These are phyloP conservation scores for Penicillium rolfsii DNA, from an alignment of 2,329 filamentous ascomycete genomes.

Conservation along the genomic window DNA sequence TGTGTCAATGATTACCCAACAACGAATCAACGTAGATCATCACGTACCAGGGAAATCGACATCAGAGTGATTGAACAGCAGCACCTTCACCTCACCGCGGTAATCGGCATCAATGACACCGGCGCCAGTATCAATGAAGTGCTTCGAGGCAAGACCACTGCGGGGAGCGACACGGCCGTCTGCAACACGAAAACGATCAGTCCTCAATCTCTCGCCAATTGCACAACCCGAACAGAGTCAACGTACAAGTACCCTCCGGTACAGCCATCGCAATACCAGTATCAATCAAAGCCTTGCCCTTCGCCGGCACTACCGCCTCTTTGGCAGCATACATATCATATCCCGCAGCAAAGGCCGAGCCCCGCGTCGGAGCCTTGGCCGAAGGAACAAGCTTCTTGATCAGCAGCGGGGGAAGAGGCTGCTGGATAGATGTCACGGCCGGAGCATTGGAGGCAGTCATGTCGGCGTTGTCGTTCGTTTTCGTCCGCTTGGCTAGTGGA, in stretches of 20 bases:
- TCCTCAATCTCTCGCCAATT: background rate
- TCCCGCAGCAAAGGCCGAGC: constrained; percentile 85
- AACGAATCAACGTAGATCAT: background rate
- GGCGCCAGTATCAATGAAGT: constrained; percentile 94
- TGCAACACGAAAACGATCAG: constrained; percentile 43
- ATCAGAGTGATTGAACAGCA: constrained; percentile 91
- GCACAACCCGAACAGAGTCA: background rate
- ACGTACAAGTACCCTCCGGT: constrained; percentile 83
- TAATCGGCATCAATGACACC: constrained; percentile 99
- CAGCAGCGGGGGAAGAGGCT: constrained; percentile 65
- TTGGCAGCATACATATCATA: constrained; percentile 88
- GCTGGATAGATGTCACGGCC: constrained; percentile 43
- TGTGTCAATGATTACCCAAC: background rate
- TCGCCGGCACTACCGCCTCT: constrained; percentile 73
- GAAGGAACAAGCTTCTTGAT: constrained; percentile 85
- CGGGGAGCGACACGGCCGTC: constrained; percentile 89
- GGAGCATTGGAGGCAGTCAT: constrained; percentile 38
- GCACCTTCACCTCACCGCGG: constrained; percentile 87
- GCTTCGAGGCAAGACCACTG: constrained; percentile 87
- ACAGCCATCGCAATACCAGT: constrained; percentile 92
- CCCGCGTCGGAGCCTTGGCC: constrained; percentile 82
- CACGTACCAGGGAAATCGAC: constrained; percentile 65
- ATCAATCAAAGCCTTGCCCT: constrained; percentile 83
- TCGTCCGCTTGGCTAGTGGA: constrained; percentile 79
- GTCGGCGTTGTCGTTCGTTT: constrained; percentile 54